Conservation (phyloP, 805 yeast genomes). For the Wickerhamomyces bovis region DNA sequence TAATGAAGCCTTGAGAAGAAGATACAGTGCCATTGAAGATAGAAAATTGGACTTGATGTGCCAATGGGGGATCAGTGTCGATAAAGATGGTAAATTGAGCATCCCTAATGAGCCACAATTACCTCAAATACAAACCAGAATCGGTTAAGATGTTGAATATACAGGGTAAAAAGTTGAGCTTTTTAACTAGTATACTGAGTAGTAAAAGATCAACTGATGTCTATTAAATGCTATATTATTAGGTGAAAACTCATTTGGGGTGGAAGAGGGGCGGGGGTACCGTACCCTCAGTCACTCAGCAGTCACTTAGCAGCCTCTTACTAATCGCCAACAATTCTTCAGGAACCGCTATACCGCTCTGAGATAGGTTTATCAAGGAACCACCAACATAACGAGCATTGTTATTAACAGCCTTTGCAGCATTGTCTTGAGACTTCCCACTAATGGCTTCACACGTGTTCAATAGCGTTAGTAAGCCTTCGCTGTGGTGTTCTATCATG, state of each 20-base stretch:
- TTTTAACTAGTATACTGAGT: too few relatives aligned
- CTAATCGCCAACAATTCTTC: not conserved
- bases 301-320: not conserved
- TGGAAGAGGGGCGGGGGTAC: too few relatives aligned
- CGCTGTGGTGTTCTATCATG: slow-evolving; percentile 6
- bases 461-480: slow-evolving; percentile 9
- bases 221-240: too few relatives aligned
- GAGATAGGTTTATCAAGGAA: slow-evolving; percentile 4
- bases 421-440: slow-evolving; percentile 1
- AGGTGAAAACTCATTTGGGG: too few relatives aligned
- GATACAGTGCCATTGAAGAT: slow-evolving; percentile 38
- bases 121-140: not conserved
- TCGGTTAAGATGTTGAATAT: not conserved
- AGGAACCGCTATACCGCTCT: not conserved
- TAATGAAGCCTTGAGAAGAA: slow-evolving; percentile 84
- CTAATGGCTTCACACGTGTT: slow-evolving; percentile 5
- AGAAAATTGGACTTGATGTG: slow-evolving; percentile 31
- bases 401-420: slow-evolving; percentile 17
- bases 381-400: slow-evolving; percentile 20
- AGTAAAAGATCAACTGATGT: too few relatives aligned
- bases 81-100: slow-evolving; percentile 13
- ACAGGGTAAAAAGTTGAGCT: too few relatives aligned
- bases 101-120: slow-evolving; percentile 1
- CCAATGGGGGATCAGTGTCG: slow-evolving; percentile 26
- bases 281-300: not conserved